These are phyloP conservation scores for Fusarium luffae DNA, from an alignment of 2,329 filamentous ascomycete genomes.

Conservation along the genomic window DNA sequence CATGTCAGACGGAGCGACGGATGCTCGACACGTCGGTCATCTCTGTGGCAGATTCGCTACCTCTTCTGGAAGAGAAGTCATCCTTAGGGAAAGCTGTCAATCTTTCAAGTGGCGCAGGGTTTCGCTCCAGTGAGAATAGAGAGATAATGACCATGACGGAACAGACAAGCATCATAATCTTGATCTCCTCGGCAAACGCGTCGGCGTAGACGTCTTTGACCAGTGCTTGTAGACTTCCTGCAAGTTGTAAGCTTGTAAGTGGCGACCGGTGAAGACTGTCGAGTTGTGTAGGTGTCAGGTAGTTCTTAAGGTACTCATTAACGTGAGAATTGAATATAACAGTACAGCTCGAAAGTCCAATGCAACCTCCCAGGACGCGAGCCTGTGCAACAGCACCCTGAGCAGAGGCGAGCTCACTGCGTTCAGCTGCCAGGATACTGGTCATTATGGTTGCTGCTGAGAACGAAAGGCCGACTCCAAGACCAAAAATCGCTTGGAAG, in stretches of 20 bases:
- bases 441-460: slow-evolving; percentile 68
- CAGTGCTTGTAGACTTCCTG: slow-evolving; percentile 47
- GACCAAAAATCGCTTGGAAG: slow-evolving; percentile 66
- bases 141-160: slow-evolving; percentile 58
- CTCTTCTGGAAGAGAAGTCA: slow-evolving; percentile 45
- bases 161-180: slow-evolving; percentile 58
- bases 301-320: slow-evolving; percentile 51
- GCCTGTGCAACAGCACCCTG: slow-evolving; percentile 70
- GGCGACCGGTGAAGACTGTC: slow-evolving; percentile 58
- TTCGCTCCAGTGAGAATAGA: slow-evolving; percentile 57
- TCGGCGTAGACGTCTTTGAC: slow-evolving; percentile 57
- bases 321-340: slow-evolving; percentile 65
- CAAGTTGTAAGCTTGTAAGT: slow-evolving; percentile 52
- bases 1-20: slow-evolving; percentile 32
- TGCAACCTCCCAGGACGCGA: slow-evolving; percentile 68
- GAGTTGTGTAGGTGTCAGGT: slow-evolving; percentile 54
- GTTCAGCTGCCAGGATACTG: slow-evolving; percentile 60
- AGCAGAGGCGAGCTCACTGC: slow-evolving; percentile 64
- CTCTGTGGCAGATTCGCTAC: slow-evolving; percentile 54
- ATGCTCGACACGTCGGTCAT: slow-evolving; percentile 47
- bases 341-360: slow-evolving; percentile 69
- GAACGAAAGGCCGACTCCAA: slow-evolving; percentile 69
- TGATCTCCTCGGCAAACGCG: slow-evolving; percentile 60
- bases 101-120: slow-evolving; percentile 52
- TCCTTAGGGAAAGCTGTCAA: slow-evolving; percentile 46